These are phyloP conservation scores for Hirsutella minnesotensis DNA, from an alignment of 2,329 filamentous ascomycete genomes.

Conservation along the genomic window DNA sequence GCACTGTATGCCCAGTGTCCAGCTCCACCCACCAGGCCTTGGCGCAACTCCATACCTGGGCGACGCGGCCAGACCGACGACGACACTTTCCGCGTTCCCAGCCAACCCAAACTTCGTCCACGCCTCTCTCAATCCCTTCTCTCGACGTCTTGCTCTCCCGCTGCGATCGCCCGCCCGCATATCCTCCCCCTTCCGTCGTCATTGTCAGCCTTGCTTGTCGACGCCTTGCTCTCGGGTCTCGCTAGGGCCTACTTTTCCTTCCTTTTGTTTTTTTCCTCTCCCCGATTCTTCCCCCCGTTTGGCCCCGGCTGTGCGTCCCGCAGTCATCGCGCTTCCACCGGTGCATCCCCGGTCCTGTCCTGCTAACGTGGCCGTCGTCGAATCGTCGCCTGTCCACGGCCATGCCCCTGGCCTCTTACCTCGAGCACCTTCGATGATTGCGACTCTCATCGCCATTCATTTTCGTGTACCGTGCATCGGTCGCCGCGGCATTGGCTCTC, in stretches of 20 bases:
- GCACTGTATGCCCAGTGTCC: not conserved
- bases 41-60: not conserved
- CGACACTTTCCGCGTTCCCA: conserved; percentile 1
- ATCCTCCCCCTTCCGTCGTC: not conserved
- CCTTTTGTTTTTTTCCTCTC: not conserved
- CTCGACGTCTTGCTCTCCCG: not conserved
- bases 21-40: not conserved
- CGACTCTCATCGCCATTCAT: not conserved
- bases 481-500: not conserved
- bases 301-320: not conserved
- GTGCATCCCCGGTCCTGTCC: not conserved
- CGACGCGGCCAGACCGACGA: conserved; percentile 1
- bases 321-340: not conserved
- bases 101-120: not conserved
- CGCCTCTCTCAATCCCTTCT: not conserved
- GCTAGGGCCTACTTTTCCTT: not conserved
- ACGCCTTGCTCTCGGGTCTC: not conserved
- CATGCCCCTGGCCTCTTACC: not conserved
- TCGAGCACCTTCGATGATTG: conserved; percentile 2
- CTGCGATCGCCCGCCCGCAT: not conserved
- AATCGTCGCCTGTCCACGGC: not conserved
- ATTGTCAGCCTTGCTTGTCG: not conserved
- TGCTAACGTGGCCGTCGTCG: not conserved
- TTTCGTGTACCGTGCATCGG: not conserved
- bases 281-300: not conserved